Conservation (phyloP, 2,329 filamentous ascomycete species). For the Aspergillus spinulosporus region DNA sequence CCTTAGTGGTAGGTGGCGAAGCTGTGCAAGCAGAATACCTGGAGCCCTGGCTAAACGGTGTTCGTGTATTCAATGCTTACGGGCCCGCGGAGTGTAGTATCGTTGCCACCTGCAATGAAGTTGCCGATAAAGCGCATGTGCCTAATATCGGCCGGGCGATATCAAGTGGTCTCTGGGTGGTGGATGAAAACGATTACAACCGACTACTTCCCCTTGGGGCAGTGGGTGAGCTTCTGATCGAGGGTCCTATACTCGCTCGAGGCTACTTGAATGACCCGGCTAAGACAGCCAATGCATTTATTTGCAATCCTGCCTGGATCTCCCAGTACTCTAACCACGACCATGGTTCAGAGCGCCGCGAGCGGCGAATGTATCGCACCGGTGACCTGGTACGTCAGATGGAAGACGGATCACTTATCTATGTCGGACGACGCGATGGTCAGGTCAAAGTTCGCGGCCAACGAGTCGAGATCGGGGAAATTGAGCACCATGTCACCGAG, state of each 20-base stretch:
- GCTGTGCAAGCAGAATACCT: background rate
- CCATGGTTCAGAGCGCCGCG: background rate
- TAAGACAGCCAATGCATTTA: background rate
- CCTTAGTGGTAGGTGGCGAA: background rate
- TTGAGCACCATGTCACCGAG: background rate
- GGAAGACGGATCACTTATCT: background rate
- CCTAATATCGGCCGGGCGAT: background rate
- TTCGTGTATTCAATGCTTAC: background rate
- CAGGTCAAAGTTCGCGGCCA: constrained; percentile 1
- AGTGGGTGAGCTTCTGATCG: background rate
- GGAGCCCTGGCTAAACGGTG: background rate
- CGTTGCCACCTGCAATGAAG: background rate
- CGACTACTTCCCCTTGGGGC: background rate
- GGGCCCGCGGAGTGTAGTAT: background rate
- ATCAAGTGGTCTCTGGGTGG: background rate
- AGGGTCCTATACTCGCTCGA: background rate
- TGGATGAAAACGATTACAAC: background rate
- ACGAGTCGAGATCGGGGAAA: background rate
- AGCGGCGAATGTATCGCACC: background rate
- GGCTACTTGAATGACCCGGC: background rate
- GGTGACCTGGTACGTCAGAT: background rate
- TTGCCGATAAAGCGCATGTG: background rate
- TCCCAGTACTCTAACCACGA: background rate
- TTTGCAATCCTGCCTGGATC: background rate
- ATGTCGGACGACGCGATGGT: background rate